Evolutionary conservation across 129 eudicot species (phyloP).

Genomic region (Rutidosis leptorrhynchoides): DNA sequence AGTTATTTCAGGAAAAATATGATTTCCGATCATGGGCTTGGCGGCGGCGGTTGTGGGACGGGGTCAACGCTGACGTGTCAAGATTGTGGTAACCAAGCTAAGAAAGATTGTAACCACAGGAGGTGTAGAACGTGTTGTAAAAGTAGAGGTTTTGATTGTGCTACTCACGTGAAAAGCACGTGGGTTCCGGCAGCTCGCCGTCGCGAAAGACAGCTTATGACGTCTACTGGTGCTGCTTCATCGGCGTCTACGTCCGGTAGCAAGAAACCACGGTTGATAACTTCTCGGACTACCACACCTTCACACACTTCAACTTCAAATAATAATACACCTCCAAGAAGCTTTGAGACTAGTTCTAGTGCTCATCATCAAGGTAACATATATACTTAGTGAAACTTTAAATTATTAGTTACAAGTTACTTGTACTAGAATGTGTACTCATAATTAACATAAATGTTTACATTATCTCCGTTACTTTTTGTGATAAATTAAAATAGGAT

Average conservation of each 20-base stretch:
- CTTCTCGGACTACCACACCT: constrained; percentile 64
- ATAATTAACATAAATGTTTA: background rate
- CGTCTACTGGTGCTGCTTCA: constrained; percentile 40
- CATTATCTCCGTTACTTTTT: background rate
- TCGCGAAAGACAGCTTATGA: constrained; percentile 66
- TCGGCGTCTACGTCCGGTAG: constrained; percentile 71
- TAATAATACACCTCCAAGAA: constrained; percentile 67
- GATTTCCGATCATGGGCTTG: constrained; percentile 32
- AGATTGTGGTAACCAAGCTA: constrained; percentile 93
- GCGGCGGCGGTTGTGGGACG: constrained; percentile 33
- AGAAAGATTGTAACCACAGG: constrained; percentile 76
- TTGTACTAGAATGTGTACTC: background rate
- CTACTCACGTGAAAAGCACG: constrained; percentile 93
- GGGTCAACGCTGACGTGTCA: constrained; percentile 56
- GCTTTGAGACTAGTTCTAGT: constrained; percentile 73
- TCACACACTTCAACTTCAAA: constrained; percentile 90
- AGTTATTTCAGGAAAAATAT: constrained; percentile 39
- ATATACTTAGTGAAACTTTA: background rate
- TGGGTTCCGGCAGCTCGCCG: constrained; percentile 96
- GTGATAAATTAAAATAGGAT: no score
- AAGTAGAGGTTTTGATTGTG: constrained; percentile 78
- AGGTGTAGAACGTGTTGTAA: constrained; percentile 89
- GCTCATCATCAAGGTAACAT: constrained; percentile 82
- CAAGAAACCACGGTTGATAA: constrained; percentile 64
- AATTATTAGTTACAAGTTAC: background rate